Evolutionary conservation across 116 monocot genomes (phyloP), one percentile per base, ranked within the genome.

Genomic region (Posidonia oceanica): DNA sequence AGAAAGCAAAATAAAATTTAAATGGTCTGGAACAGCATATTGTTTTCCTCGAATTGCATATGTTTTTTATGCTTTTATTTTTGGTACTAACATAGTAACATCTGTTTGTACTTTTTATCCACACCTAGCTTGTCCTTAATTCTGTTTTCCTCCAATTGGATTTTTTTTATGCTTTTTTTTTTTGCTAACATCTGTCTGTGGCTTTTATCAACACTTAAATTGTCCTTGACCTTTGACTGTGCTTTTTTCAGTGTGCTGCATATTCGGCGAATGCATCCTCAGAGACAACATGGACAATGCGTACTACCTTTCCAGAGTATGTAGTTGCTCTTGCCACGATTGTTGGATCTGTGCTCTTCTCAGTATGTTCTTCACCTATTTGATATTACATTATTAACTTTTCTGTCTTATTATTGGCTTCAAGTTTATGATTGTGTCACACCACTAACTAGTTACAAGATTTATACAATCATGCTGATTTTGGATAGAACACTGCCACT

Each of bases 301-400:
- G 89, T 3, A 61, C 97, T 5, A 81, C 79, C 69, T 92, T 98
- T 75, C 97, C 97, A 74, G 97, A 98, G 86, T 98, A 98, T 72
- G 80, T 92, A 38, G 97, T 98, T 65, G 97, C 97, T 74, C 83
- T 98, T 63, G 85, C 93, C 70, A 98, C 93, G 36, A 90, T 98
- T 72, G 97, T 86, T 75, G 97, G 97, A 79, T 98, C 97, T 20
- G 90, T 98, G 61, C 85, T 98, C 52, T 98, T 98, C 69, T 76
- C 97, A 48, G 97, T 97, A 69, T 40, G 87, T 84, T 17, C 56
- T 59, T 36, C 22, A 1, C 39, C 56, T 38, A 52, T 52, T 15
- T 65, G 41, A 65, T 40, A 13, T 21, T 61, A 18, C 12, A 1
- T 29, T 14, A 61, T 36, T 61, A 36, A 4, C 10, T 36, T 48